Conservation (phyloP, 208 protist species). For the Crithidia fasciculata region DNA sequence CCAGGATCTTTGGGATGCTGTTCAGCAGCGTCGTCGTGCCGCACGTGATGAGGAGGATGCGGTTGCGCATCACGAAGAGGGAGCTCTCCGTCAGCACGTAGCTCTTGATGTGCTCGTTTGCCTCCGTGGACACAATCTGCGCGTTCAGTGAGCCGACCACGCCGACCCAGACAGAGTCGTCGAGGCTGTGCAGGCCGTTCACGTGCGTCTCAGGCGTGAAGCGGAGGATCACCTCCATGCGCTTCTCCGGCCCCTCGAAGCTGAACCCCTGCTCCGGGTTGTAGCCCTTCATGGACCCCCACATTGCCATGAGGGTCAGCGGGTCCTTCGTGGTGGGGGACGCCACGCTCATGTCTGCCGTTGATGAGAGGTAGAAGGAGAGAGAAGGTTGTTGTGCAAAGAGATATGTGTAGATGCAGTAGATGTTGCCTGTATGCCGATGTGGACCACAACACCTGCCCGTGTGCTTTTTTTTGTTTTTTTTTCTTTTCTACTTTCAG, state of each 20-base stretch:
- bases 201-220: slow-evolving; percentile 68
- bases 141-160: slow-evolving; percentile 82
- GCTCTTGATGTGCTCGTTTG: slow-evolving; percentile 87
- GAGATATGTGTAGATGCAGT: neutral
- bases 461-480: no score
- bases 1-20: slow-evolving; percentile 80
- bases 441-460: no score
- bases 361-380: neutral
- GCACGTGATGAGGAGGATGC: slow-evolving; percentile 94
- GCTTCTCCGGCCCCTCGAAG: slow-evolving; percentile 94
- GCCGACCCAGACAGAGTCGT: slow-evolving; percentile 68
- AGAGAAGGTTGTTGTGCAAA: neutral
- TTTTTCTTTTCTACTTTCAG: no score
- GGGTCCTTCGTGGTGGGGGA: slow-evolving; percentile 73
- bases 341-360: slow-evolving; percentile 7
- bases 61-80: slow-evolving; percentile 93
- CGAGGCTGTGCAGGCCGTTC: slow-evolving; percentile 69
- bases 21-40: slow-evolving; percentile 94
- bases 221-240: slow-evolving; percentile 87
- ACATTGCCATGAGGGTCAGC: slow-evolving; percentile 90
- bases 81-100: slow-evolving; percentile 94
- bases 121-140: slow-evolving; percentile 85
- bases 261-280: slow-evolving; percentile 79
- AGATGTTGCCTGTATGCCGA: no score
- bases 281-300: slow-evolving; percentile 81